These are phyloP conservation scores for Globisporangium iwayamae DNA, from an alignment of 352 stramenopile genomes.

Conservation along the genomic window DNA sequence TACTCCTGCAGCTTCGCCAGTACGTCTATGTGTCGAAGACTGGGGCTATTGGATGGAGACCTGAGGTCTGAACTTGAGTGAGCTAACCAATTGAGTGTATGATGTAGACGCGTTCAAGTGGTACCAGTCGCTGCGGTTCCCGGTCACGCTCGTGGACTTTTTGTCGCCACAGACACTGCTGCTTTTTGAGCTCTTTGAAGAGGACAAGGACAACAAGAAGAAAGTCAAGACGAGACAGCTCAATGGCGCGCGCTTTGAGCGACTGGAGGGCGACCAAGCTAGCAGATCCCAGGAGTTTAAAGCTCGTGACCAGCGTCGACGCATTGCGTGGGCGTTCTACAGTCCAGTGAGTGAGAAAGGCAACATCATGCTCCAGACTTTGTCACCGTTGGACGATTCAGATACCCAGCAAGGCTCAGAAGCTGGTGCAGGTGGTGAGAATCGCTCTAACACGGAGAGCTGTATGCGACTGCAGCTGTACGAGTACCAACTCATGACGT, in stretches of 20 bases:
- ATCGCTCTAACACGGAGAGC: neutral
- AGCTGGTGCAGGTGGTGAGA: neutral
- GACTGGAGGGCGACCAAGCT: neutral
- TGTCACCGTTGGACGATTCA: constrained; percentile 5
- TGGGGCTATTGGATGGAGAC: neutral
- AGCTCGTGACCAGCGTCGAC: constrained; percentile 2
- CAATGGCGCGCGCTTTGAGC: constrained; percentile 22
- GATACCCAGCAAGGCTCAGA: constrained; percentile 2
- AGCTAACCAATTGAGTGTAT: neutral
- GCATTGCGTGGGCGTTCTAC: constrained; percentile 64
- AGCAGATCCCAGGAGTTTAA: constrained; percentile 1
- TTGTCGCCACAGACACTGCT: constrained; percentile 39
- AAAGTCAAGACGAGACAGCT: constrained; percentile 7
- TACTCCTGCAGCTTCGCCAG: constrained; percentile 7
- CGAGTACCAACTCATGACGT: constrained; percentile 53
- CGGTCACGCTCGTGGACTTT: constrained; percentile 29
- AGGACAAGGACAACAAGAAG: constrained; percentile 13
- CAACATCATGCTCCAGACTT: constrained; percentile 31
- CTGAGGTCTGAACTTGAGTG: neutral
- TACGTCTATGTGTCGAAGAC: constrained; percentile 3
- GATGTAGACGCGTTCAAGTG: constrained; percentile 49
- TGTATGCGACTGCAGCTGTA: constrained; percentile 46
- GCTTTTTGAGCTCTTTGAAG: constrained; percentile 58
- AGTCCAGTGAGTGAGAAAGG: constrained; percentile 46
- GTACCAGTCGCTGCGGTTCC: constrained; percentile 35